Percentiles rank a stretch among this genome's conserved stretches.
Evolutionary conservation across 2,329 filamentous ascomycete species (phyloP).

Genomic region (Colletotrichum echinochloae): DNA sequence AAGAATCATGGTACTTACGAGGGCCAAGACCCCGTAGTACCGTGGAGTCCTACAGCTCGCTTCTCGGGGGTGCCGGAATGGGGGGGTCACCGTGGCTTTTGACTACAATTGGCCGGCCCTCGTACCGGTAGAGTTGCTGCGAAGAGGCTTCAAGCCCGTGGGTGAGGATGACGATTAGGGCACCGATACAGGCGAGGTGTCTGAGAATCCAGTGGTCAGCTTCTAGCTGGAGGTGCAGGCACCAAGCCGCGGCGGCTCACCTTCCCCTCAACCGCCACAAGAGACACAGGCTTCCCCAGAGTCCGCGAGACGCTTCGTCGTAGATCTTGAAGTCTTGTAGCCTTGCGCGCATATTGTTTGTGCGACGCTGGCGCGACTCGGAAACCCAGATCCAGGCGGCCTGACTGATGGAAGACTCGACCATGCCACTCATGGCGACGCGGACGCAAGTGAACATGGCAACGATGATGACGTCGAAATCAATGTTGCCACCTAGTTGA

Average conservation of each 20-base stretch:
- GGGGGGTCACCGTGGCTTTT: slow-evolving; percentile 39
- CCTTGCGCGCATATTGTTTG: slow-evolving; percentile 47
- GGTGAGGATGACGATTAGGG: slow-evolving; percentile 50
- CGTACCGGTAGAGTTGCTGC: slow-evolving; percentile 53
- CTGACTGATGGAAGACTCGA: slow-evolving; percentile 53
- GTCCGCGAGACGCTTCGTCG: slow-evolving; percentile 52
- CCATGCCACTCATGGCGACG: slow-evolving; percentile 50
- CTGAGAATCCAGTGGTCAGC: slow-evolving; percentile 41
- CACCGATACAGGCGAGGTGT: slow-evolving; percentile 54
- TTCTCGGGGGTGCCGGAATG: slow-evolving; percentile 48
- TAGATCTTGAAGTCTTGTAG: slow-evolving; percentile 55
- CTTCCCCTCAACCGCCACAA: slow-evolving; percentile 52
- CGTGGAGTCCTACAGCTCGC: slow-evolving; percentile 52
- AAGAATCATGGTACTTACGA: slow-evolving; percentile 16
- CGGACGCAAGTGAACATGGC: slow-evolving; percentile 53
- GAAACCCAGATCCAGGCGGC: slow-evolving; percentile 56
- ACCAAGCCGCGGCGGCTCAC: slow-evolving; percentile 40
- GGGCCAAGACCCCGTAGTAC: slow-evolving; percentile 42
- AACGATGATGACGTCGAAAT: slow-evolving; percentile 52
- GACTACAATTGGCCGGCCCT: slow-evolving; percentile 45
- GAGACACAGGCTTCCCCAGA: slow-evolving; percentile 51
- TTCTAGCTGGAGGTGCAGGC: too few relatives aligned
- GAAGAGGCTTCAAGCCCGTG: slow-evolving; percentile 56
- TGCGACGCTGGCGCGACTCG: slow-evolving; percentile 48
- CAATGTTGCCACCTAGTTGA: slow-evolving; percentile 45